These are phyloP conservation scores for Cyclotella baltica DNA, from an alignment of 108 stramenopile genomes.

Conservation along the genomic window DNA sequence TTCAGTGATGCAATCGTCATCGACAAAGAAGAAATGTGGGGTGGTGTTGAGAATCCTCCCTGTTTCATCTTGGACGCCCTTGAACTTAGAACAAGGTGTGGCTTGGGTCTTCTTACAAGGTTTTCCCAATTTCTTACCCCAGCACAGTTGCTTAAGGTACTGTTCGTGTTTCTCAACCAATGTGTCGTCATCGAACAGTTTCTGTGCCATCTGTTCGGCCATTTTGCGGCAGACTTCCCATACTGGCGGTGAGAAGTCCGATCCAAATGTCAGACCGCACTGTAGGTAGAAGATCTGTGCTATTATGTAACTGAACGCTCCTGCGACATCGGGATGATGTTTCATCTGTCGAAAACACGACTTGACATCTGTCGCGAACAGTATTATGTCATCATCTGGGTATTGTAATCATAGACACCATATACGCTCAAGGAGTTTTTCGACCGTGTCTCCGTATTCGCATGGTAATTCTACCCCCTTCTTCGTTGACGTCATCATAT, in stretches of 20 bases:
- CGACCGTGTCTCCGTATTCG: background rate
- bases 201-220: background rate
- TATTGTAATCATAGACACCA: conserved; percentile 15
- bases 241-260: conserved; percentile 2
- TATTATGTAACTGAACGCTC: conserved; percentile 1
- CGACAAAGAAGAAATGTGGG: background rate
- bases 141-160: conserved; percentile 3
- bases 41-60: background rate
- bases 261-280: conserved; percentile 2
- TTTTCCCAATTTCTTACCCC: background rate
- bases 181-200: background rate
- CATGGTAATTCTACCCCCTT: conserved; percentile 4
- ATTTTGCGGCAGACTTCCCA: background rate
- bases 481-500: conserved; percentile 22
- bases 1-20: too few relatives aligned
- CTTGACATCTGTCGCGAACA: conserved; percentile 10
- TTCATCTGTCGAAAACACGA: conserved; percentile 17
- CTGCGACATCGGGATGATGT: conserved; percentile 7
- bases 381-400: background rate
- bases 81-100: background rate
- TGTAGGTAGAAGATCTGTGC: background rate
- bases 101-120: background rate
- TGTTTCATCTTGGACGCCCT: background rate
- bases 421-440: background rate
- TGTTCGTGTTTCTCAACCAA: background rate